phyloP scores from a whole-genome alignment of 106 monocot species.

The Dioscorea dumetorum region DNA sequence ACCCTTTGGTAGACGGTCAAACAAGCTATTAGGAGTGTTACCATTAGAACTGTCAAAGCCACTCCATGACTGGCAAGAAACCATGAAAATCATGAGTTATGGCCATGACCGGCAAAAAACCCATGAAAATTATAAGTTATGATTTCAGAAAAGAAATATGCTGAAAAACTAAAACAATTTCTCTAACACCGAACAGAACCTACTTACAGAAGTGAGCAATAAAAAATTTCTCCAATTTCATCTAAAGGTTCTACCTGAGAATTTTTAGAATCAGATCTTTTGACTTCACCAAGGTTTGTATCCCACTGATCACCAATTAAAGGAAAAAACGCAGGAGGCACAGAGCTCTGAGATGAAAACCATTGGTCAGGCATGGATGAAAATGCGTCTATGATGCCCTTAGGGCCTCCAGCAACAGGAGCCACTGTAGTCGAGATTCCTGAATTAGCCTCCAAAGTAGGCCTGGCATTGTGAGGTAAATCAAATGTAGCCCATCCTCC shows the following conservation, averaged over 20 bases:
- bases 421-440: slow-evolving; percentile 7
- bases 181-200: too few species aligned
- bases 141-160: too few species aligned
- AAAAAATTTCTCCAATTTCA: too few species aligned
- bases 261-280: slow-evolving; percentile 9
- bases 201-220: too few species aligned
- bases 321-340: slow-evolving; percentile 13
- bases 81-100: too few species aligned
- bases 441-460: slow-evolving; percentile 13
- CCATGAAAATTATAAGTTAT: too few species aligned
- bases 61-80: slow-evolving; percentile 36
- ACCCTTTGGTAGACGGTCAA: slow-evolving; percentile 8
- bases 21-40: slow-evolving; percentile 12
- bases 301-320: slow-evolving; percentile 25
- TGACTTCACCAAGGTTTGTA: slow-evolving; percentile 11
- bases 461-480: slow-evolving; percentile 14
- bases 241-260: slow-evolving; percentile 21
- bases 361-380: slow-evolving; percentile 15
- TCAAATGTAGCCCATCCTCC: slow-evolving; percentile 90
- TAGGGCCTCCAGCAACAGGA: slow-evolving; percentile 13
- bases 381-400: slow-evolving; percentile 16
- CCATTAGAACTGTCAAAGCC: slow-evolving; percentile 35
- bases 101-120: slow-evolving; percentile 32
- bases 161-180: too few species aligned
- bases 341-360: slow-evolving; percentile 17